Evolutionary conservation across 2,329 filamentous ascomycete species (phyloP).

Genomic region (Chaetomiaceae sp.): DNA sequence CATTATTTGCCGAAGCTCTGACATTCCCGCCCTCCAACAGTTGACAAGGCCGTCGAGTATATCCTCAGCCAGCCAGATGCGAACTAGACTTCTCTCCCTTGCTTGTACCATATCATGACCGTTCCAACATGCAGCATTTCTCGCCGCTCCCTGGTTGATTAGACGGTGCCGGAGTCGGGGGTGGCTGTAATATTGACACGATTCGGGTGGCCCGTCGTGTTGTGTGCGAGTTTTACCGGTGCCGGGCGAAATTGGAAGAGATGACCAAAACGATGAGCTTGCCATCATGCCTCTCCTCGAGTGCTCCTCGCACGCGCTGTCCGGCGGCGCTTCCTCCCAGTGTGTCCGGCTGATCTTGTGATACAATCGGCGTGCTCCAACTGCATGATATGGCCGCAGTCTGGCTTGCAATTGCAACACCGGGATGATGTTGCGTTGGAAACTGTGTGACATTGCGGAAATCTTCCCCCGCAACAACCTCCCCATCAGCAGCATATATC

Average conservation of each 20-base stretch:
- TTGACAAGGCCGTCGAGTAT: slow-evolving; percentile 92
- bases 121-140: slow-evolving; percentile 15
- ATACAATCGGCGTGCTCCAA: too few relatives aligned
- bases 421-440: too few relatives aligned
- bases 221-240: neutral
- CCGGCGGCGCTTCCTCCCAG: too few relatives aligned
- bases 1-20: neutral
- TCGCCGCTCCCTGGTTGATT: slow-evolving; percentile 13
- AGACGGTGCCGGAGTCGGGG: slow-evolving; percentile 7
- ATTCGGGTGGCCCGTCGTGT: neutral
- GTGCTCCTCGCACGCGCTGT: too few relatives aligned
- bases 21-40: slow-evolving; percentile 40
- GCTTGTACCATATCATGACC: slow-evolving; percentile 21
- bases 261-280: too few relatives aligned
- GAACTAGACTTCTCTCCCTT: slow-evolving; percentile 44
- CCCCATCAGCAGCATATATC: too few relatives aligned
- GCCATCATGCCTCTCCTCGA: too few relatives aligned
- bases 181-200: neutral
- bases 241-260: neutral
- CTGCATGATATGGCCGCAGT: too few relatives aligned
- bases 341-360: too few relatives aligned
- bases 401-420: too few relatives aligned
- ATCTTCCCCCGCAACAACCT: too few relatives aligned
- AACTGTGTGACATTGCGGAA: too few relatives aligned
- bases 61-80: slow-evolving; percentile 90